Percentiles rank a stretch among this genome's conserved stretches.
These are phyloP conservation scores for Aureobasidium sp. DNA, from an alignment of 2,329 filamentous ascomycete species.

Conservation along the genomic window DNA sequence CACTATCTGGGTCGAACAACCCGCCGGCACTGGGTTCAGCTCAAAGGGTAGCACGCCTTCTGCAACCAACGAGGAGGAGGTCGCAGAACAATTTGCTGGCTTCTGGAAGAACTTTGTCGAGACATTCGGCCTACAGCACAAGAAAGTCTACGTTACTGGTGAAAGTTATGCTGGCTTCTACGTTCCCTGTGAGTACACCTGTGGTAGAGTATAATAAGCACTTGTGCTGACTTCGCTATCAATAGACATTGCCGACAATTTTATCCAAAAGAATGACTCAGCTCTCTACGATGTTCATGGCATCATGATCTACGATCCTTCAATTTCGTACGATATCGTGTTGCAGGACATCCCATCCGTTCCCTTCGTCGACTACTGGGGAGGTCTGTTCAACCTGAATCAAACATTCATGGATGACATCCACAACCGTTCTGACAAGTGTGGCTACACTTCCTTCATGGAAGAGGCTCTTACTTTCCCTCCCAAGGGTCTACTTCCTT, in stretches of 20 bases:
- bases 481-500: conserved; percentile 51
- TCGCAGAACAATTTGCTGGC: conserved; percentile 38
- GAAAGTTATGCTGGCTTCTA: conserved; percentile 56
- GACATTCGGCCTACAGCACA: conserved; percentile 44
- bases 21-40: conserved; percentile 32
- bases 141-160: conserved; percentile 61
- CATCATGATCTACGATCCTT: conserved; percentile 65
- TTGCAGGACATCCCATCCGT: conserved; percentile 45
- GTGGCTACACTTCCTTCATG: conserved; percentile 55
- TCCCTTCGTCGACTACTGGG: conserved; percentile 53
- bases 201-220: not conserved
- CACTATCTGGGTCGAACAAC: conserved; percentile 34
- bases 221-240: not conserved
- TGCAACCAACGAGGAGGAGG: conserved; percentile 39
- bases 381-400: conserved; percentile 55
- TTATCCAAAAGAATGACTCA: conserved; percentile 59
- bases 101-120: conserved; percentile 49
- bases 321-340: conserved; percentile 45
- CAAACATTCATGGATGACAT: conserved; percentile 47
- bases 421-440: conserved; percentile 40
- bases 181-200: conserved; percentile 37
- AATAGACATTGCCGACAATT: conserved; percentile 59
- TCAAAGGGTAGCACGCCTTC: conserved; percentile 31
- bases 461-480: conserved; percentile 60
- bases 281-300: conserved; percentile 59